Base-by-base conservation (phyloP, 2,329 filamentous ascomycete species). In the Penicillium sclerotiorum region DNA sequence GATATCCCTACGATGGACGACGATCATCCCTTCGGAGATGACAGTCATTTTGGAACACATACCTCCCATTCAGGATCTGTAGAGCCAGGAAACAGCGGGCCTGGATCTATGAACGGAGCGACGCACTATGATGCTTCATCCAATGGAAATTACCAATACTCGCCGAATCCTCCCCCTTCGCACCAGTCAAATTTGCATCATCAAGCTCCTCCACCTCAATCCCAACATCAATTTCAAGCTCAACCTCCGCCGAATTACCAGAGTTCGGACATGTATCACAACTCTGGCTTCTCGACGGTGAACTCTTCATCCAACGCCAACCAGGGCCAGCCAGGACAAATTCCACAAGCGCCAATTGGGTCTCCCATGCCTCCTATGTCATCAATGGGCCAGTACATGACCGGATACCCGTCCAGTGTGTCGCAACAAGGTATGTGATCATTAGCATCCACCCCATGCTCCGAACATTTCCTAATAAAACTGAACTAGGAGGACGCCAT, bases 401-500 rank as follows among this genome's bases (percentile, higher is more conserved):
- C 77, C 37, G 66, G 64, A 7, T 71, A 71, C 56, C 63, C 69
- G 5, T 64, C 62, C 17, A 66, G 59, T 27, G 62, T 67, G 35
- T 51, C 58, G 39, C 67, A 68, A 42, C 62, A 64, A 52, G 65
- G 60, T 23, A 66, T 68, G 60, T n/a, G n/a, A n/a, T n/a, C n/a
- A n/a, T n/a, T n/a, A n/a, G n/a, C n/a, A n/a, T n/a, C n/a, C n/a
- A n/a, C n/a, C n/a, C n/a, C n/a, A n/a, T n/a, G n/a, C n/a, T n/a
- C n/a, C n/a, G n/a, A n/a, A n/a, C n/a, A n/a, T n/a, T n/a, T n/a
- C n/a, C 73, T n/a, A 75, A 72, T 65, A 76, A 80, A 59, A 77
- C 84, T 55, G 77, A 86, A 68, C 81, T 81, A 18, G 81, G 83
- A 52, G 82, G 81, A 40, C 77, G 85, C 61, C 83, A 87, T 68